phyloP scores from a whole-genome alignment of 2,329 filamentous ascomycete species.

The Beauveria bassiana region DNA sequence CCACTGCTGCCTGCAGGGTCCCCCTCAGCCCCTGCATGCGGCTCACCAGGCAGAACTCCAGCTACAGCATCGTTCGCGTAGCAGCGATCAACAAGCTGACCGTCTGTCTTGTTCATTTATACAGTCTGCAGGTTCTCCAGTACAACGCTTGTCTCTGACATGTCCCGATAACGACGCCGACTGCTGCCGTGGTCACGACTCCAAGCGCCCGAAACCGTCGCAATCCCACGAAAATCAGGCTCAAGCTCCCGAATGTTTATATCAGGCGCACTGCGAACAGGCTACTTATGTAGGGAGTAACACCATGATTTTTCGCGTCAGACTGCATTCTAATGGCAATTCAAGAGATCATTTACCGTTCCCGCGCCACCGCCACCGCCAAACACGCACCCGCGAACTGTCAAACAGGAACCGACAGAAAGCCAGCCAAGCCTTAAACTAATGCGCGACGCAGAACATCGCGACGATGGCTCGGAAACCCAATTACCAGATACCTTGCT shows the following conservation, averaged over 20 bases:
- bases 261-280: not conserved
- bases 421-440: not conserved
- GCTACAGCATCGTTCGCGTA: not conserved
- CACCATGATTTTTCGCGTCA: not conserved
- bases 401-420: constrained; percentile 1
- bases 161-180: not conserved
- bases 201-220: not conserved
- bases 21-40: not conserved
- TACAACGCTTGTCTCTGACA: not conserved
- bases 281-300: not conserved
- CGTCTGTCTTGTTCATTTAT: not conserved
- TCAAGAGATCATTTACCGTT: not conserved
- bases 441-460: not conserved
- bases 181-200: not conserved
- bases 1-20: not conserved
- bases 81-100: no score
- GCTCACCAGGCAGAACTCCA: constrained; percentile 7
- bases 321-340: not conserved
- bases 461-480: not conserved
- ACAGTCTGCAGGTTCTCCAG: not conserved
- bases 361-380: not conserved
- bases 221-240: not conserved
- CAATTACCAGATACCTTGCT: constrained; percentile 13
- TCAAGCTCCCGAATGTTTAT: constrained; percentile 2
- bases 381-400: not conserved